Conservation (phyloP, 768 basidiomycete species). For the Tubosaeta sp. region DNA sequence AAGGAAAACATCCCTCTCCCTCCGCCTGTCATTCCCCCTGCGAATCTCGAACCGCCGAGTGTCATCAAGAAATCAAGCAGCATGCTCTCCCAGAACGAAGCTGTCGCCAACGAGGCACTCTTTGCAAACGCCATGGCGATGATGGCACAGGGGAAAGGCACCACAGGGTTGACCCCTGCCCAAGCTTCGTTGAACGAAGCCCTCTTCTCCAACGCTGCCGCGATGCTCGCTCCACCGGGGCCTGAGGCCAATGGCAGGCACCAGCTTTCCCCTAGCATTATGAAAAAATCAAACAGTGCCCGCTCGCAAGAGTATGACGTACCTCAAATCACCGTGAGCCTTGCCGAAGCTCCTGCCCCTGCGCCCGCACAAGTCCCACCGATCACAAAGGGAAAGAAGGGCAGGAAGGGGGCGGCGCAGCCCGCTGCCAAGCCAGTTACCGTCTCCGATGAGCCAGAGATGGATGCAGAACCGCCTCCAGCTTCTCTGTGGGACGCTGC, state of each 20-base stretch:
- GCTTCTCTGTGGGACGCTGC: constrained; percentile 19
- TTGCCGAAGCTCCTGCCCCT: constrained; percentile 12
- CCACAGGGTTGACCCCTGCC: constrained; percentile 9
- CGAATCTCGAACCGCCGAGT: constrained; percentile 21
- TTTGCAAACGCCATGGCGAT: constrained; percentile 23
- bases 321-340: constrained; percentile 26
- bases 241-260: constrained; percentile 5
- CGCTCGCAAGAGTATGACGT: constrained; percentile 26
- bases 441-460: constrained; percentile 15
- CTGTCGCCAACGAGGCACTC: constrained; percentile 21
- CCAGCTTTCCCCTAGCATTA: constrained; percentile 14
- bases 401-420: constrained; percentile 20
- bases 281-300: constrained; percentile 27
- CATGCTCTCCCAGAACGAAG: constrained; percentile 23
- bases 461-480: constrained; percentile 21
- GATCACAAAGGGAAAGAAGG: constrained; percentile 21
- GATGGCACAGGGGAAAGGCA: constrained; percentile 15
- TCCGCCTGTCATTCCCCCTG: background rate
- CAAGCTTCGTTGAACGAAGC: constrained; percentile 25
- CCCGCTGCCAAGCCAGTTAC: constrained; percentile 10
- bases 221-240: constrained; percentile 9
- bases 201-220: constrained; percentile 21
- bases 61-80: constrained; percentile 26
- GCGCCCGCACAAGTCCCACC: constrained; percentile 11
- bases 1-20: constrained; percentile 25